Evolutionary conservation across 441 rosid genomes (phyloP).

Genomic region (Bruguiera hainesii): DNA sequence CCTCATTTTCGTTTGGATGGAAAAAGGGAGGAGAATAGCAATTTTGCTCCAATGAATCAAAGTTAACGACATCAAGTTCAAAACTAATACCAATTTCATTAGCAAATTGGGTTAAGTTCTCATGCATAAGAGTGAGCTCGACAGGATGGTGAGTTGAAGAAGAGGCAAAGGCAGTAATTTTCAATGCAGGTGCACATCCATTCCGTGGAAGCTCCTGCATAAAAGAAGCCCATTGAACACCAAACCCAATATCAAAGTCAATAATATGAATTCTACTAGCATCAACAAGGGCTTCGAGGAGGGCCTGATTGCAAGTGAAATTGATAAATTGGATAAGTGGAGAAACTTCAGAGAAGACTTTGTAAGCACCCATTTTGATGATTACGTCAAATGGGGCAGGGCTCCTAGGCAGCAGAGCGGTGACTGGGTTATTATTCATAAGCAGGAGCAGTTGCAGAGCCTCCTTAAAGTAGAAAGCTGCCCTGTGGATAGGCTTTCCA

Average conservation of each 20-base stretch:
- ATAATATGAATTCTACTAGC: slow-evolving; percentile 48
- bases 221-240: slow-evolving; percentile 78
- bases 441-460: slow-evolving; percentile 2
- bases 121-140: slow-evolving; percentile 51
- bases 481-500: slow-evolving; percentile 5
- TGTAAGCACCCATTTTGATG: slow-evolving; percentile 62
- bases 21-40: slow-evolving; percentile 36
- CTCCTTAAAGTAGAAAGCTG: slow-evolving; percentile 11
- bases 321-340: slow-evolving; percentile 57
- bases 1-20: slow-evolving; percentile 37
- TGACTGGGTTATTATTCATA: background rate
- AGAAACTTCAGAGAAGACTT: slow-evolving; percentile 56
- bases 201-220: slow-evolving; percentile 65
- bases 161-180: slow-evolving; percentile 65
- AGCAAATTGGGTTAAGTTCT: slow-evolving; percentile 53
- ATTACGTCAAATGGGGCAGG: slow-evolving; percentile 47
- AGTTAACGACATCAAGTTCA: slow-evolving; percentile 53
- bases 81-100: slow-evolving; percentile 44
- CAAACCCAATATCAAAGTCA: slow-evolving; percentile 66
- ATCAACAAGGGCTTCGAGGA: slow-evolving; percentile 53
- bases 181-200: slow-evolving; percentile 48
- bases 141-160: slow-evolving; percentile 44
- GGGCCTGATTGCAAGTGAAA: slow-evolving; percentile 68
- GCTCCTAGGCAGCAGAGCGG: slow-evolving; percentile 29
- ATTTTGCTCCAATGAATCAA: slow-evolving; percentile 42